phyloP scores from a whole-genome alignment of 148 eudicot species.

The Simmondsia chinensis region DNA sequence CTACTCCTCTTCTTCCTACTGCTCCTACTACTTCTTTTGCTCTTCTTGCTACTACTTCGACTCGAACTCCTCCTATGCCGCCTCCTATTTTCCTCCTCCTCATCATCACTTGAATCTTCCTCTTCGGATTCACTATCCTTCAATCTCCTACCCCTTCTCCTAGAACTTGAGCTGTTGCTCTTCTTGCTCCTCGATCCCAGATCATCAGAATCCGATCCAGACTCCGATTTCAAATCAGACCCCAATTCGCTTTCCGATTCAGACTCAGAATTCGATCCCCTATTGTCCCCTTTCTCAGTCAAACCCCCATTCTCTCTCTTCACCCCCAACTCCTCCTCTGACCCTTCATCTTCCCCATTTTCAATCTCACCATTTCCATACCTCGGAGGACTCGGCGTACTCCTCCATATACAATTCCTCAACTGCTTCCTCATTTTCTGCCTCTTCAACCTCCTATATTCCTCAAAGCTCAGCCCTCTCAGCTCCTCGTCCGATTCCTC shows the following conservation, averaged over 20 bases:
- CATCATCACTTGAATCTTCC: constrained; percentile 13
- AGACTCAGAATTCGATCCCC: constrained; percentile 10
- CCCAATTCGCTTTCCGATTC: too few relatives aligned
- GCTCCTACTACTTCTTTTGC: constrained; percentile 22
- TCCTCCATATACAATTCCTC: constrained; percentile 49
- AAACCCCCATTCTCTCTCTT: neutral
- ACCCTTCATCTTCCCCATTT: constrained; percentile 18
- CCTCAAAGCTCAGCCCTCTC: constrained; percentile 53
- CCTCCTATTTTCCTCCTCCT: constrained; percentile 31
- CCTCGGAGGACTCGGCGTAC: constrained; percentile 83
- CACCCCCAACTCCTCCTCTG: neutral
- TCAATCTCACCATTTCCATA: constrained; percentile 29
- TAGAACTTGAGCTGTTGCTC: constrained; percentile 27
- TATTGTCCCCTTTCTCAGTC: too few relatives aligned
- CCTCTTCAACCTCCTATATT: constrained; percentile 65
- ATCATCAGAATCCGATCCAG: constrained; percentile 33
- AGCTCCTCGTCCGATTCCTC: constrained; percentile 79
- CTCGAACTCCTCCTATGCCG: constrained; percentile 27
- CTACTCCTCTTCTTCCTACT: constrained; percentile 9
- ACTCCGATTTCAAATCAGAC: too few relatives aligned
- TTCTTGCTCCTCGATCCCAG: constrained; percentile 28
- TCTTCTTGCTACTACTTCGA: constrained; percentile 23
- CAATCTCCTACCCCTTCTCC: constrained; percentile 27
- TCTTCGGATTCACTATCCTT: constrained; percentile 27
- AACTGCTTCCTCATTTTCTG: constrained; percentile 58